Percentiles rank a stretch among this genome's conserved stretches.
Evolutionary conservation across 495 filamentous ascomycete genomes (phyloP).

Genomic region (Parathielavia hyrcaniae): DNA sequence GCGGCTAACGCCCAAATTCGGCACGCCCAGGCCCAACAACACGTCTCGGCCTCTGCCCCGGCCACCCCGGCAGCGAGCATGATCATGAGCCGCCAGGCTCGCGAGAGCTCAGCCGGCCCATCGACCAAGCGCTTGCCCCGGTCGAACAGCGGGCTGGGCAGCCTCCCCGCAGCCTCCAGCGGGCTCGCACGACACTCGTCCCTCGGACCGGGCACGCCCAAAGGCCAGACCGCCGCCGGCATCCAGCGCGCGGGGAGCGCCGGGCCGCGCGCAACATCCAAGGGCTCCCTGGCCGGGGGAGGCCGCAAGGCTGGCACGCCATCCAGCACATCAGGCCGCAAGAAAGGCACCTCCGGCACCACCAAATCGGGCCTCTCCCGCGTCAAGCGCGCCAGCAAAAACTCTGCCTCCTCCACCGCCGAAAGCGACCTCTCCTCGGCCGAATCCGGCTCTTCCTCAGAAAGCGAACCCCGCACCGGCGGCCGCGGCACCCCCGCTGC

Average conservation of each 20-base stretch:
- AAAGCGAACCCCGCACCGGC: conserved; percentile 43
- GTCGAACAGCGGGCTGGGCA: conserved; percentile 57
- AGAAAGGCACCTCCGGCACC: conserved; percentile 47
- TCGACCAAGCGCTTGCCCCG: conserved; percentile 63
- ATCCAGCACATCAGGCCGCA: conserved; percentile 48
- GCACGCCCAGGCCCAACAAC: conserved; percentile 38
- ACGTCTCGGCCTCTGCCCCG: conserved; percentile 52
- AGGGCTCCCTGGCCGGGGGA: conserved; percentile 32
- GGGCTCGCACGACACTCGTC: conserved; percentile 73
- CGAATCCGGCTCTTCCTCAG: conserved; percentile 50
- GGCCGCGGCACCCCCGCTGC: conserved; percentile 32
- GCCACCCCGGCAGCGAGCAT: conserved; percentile 59
- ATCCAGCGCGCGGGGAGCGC: conserved; percentile 63
- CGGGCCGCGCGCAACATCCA: conserved; percentile 56
- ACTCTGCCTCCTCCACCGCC: conserved; percentile 51
- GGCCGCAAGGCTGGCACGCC: conserved; percentile 58
- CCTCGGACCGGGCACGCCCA: conserved; percentile 80
- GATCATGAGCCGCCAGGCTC: conserved; percentile 55
- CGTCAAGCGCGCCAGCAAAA: conserved; percentile 52
- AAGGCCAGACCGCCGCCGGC: conserved; percentile 54
- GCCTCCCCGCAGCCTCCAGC: conserved; percentile 62
- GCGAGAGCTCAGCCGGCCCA: conserved; percentile 73
- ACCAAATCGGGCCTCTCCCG: conserved; percentile 47
- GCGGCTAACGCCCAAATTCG: conserved; percentile 38
- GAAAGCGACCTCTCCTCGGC: conserved; percentile 64